Evolutionary conservation across 1,284 basidiomycete genomes (phyloP).

Genomic region (Naganishia liquefaciens): DNA sequence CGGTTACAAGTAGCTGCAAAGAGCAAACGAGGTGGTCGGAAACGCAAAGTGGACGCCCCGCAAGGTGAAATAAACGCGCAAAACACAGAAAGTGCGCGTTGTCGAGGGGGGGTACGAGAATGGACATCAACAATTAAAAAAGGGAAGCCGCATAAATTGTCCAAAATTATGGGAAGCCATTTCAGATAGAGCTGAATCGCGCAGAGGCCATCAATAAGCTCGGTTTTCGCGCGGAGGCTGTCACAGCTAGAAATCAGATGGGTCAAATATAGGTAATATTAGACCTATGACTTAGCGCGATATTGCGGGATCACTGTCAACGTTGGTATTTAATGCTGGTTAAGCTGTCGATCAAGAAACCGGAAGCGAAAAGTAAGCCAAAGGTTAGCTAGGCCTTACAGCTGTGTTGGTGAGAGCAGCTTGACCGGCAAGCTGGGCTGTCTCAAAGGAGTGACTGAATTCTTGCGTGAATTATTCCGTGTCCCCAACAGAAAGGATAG

Average conservation of each 20-base stretch:
- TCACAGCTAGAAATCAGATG: conserved; percentile 3
- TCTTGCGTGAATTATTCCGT: no score
- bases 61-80: no score
- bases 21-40: no score
- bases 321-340: conserved; percentile 5
- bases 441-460: neutral
- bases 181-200: no score
- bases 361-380: neutral
- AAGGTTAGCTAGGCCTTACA: neutral
- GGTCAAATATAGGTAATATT: neutral
- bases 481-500: neutral
- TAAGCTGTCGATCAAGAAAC: neutral
- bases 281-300: conserved; percentile 3
- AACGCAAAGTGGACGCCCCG: no score
- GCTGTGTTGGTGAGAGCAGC: neutral
- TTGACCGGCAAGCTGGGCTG: neutral
- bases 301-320: neutral
- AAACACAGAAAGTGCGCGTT: no score
- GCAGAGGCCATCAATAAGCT: no score
- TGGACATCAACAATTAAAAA: no score
- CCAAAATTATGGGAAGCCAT: no score
- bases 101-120: no score
- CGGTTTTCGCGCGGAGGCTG: neutral
- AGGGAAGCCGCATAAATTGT: no score
- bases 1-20: no score